Evolutionary conservation across 352 stramenopile species (phyloP).

Genomic region (Globisporangium sylvaticum): DNA sequence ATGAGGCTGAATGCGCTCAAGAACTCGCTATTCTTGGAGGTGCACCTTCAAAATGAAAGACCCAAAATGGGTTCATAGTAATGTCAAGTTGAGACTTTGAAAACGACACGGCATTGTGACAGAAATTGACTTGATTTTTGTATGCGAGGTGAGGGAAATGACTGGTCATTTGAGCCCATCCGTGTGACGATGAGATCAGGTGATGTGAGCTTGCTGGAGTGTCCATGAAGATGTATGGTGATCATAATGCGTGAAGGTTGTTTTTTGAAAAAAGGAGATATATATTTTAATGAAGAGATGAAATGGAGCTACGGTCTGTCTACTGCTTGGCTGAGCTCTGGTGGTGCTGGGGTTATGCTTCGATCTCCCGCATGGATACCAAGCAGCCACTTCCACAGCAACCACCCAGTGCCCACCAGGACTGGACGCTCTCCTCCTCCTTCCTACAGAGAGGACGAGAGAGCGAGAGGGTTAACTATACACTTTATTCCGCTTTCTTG

Average conservation of each 20-base stretch:
- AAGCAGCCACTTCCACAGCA: constrained; percentile 1
- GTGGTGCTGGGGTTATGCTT: background rate
- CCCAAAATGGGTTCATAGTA: background rate
- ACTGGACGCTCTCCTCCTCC: background rate
- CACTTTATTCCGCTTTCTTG: constrained; percentile 73
- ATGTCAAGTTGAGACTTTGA: background rate
- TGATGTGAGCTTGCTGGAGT: background rate
- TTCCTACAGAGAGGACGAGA: background rate
- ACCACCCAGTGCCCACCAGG: background rate
- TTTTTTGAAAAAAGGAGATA: constrained; percentile 6
- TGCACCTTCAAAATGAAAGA: background rate
- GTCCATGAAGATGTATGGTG: no score
- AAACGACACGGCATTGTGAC: background rate
- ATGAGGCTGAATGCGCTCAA: background rate
- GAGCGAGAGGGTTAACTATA: constrained; percentile 37
- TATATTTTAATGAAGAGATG: constrained; percentile 19
- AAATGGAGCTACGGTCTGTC: constrained; percentile 9
- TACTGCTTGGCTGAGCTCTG: constrained; percentile 4
- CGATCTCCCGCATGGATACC: background rate
- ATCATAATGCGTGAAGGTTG: background rate
- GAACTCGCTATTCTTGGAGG: constrained; percentile 1
- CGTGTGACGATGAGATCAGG: background rate
- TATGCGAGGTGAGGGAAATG: background rate
- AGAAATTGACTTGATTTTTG: background rate
- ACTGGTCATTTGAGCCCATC: background rate